Conservation (phyloP, 2,329 filamentous ascomycete species). For the Fusarium tricinctum region DNA sequence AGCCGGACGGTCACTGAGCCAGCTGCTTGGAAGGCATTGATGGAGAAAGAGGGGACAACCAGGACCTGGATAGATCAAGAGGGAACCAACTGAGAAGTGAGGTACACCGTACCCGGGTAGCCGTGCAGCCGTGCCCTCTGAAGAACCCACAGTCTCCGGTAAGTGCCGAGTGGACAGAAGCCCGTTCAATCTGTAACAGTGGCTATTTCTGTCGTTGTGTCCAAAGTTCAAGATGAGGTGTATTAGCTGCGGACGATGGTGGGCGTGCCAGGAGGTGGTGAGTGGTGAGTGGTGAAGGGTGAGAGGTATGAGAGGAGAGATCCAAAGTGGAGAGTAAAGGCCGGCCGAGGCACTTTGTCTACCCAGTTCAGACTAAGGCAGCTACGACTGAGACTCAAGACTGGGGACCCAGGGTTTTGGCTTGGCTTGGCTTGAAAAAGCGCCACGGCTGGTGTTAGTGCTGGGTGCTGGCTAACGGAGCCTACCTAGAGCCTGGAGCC, state of each 20-base stretch:
- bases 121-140: not conserved
- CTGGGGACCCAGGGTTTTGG: conserved; percentile 20
- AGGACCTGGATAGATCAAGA: conserved; percentile 13
- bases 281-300: conserved; percentile 7
- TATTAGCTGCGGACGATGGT: conserved; percentile 24
- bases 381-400: not conserved
- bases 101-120: not conserved
- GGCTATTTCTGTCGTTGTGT: conserved; percentile 17
- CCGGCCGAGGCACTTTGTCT: conserved; percentile 12
- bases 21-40: conserved; percentile 23
- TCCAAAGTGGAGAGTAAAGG: conserved; percentile 18
- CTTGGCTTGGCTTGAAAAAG: conserved; percentile 38
- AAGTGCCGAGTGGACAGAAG: conserved; percentile 4
- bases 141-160: conserved; percentile 20
- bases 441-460: conserved; percentile 27
- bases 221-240: conserved; percentile 31
- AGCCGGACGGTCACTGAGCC: conserved; percentile 21
- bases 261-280: conserved; percentile 18
- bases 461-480: not conserved
- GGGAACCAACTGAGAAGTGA: conserved; percentile 12
- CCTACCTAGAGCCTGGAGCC: too few species aligned
- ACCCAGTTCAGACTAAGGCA: not conserved
- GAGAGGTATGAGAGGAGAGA: conserved; percentile 40
- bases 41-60: conserved; percentile 20
- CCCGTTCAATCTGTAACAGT: conserved; percentile 22